Evolutionary conservation across 2,329 filamentous ascomycete species (phyloP), one percentile per base, ranked within the genome.

Genomic region (Ceratocystis cubensis): DNA sequence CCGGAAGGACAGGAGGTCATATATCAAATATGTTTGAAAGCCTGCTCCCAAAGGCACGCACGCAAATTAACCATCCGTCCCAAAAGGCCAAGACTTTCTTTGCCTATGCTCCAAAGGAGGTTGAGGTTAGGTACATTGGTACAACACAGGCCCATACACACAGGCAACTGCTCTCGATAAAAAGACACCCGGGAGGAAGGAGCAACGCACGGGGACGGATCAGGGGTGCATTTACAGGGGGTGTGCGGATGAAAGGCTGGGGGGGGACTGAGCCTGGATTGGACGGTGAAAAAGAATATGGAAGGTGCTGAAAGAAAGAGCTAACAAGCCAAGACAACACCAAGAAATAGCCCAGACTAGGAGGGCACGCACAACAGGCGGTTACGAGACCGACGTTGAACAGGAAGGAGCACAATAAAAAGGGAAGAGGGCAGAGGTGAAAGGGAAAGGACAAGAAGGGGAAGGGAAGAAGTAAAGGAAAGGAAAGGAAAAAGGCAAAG

Each of bases 11-110:
- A 46, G 48, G 50, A 25, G 61, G 33, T 48, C 30, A 63, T 63
- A 33, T 20, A 63, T 48, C 61, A 63, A 63, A 48, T 63, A 50
- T 63, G 48, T 50, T 25, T 22, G n/a, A 30, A 50, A 48, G 33
- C 37, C 37, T 15, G 37, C 1, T 15, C 10, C 10, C 37, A 15
- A 13, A 41, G 37, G 37, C 10, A 41, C 37, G 37, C 10, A 41
- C 37, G 37, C 56, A 59, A 59, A 59, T 59, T 59, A 59, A 4
- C 37, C 37, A 41, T 41, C 37, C 37, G 13, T 41, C 37, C 37
- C 37, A 41, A 41, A 41, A 41, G 13, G 37, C 37, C 37, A 41
- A 41, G 37, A 41, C 37, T 13, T 3, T 41, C 10, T 41, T 15
- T 41, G 3, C 37, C 37, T 41, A 41, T 41, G 10, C 13, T 3